Base-by-base conservation (phyloP, 805 yeast genomes). In the Scheffersomyces amazonensis region DNA sequence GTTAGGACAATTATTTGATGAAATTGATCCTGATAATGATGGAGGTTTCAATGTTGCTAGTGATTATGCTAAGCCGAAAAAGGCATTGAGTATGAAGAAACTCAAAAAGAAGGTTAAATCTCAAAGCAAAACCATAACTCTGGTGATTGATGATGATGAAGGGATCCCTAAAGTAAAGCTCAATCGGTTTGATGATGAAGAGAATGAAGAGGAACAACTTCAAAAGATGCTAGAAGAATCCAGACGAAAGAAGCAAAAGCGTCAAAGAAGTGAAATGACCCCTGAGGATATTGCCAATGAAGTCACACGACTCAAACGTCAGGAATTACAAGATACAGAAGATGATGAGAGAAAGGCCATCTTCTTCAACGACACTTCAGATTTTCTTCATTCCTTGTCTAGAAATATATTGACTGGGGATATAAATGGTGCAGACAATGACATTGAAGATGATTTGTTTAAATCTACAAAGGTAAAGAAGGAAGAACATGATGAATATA, bases 71-170 rank as follows among this genome's bases (percentile, higher is more conserved):
- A 27, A 27, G 17, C 21, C 29, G 37, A 45, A 58, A 37, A 45
- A 58, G 37, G 54, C 56, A 2, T 50, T 56, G 11, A 64, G 66
- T 41, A 65, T 70, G 61, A 71, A 66, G 43, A 73, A 73, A 47
- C 50, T 69, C 1, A 66, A 69, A 40, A 69, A 71, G 46, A 65
- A 64, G 17, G 58, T 59, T 28, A 55, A 66, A 48, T 57, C 61
- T 58, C 61, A 66, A 50, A 24, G 17, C 22, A 35, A 47, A 53
- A 54, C 10, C 5, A 15, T 27, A 13, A 13, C 16, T 60, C n/a
- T n/a, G n/a, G 62, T 24, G 53, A 17, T 13, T 31, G 23, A 33
- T 13, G 34, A 47, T 18, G 59, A 58, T 34, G 43, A 40, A 13
- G 61, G 60, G 6, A 52, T 69, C 11, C 49, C 55, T 23, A 52